These are phyloP conservation scores for Cercis canadensis DNA, from an alignment of 306 rosid genomes.

Conservation along the genomic window DNA sequence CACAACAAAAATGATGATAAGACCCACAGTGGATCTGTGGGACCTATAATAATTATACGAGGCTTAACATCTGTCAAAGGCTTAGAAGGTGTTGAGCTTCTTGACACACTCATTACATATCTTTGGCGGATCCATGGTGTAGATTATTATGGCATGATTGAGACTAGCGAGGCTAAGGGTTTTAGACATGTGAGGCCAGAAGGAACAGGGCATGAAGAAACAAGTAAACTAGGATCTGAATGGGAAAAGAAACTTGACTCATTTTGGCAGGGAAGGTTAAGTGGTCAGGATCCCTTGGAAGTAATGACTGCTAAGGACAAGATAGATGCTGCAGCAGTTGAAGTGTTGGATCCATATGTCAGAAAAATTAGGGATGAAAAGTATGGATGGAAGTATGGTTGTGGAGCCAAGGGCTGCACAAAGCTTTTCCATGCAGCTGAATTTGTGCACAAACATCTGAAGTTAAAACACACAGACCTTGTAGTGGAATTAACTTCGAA, in stretches of 20 bases:
- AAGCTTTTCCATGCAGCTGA: conserved; percentile 98
- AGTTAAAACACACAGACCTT: conserved; percentile 91
- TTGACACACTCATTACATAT: conserved; percentile 89
- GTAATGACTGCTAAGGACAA: conserved; percentile 94
- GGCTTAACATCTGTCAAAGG: conserved; percentile 94
- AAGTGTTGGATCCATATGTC: conserved; percentile 85
- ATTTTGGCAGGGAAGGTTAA: conserved; percentile 86
- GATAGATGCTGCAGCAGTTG: conserved; percentile 89
- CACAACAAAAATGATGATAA: conserved; percentile 74
- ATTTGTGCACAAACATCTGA: conserved; percentile 94
- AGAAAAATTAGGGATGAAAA: conserved; percentile 98
- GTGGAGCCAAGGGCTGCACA: conserved; percentile 99
- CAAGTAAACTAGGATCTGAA: conserved; percentile 68
- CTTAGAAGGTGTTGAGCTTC: conserved; percentile 88
- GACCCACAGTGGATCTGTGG: conserved; percentile 71
- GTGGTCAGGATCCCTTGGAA: conserved; percentile 93
- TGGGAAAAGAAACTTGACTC: conserved; percentile 92
- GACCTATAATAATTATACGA: conserved; percentile 80
- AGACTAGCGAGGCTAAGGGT: conserved; percentile 84
- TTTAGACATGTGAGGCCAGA: conserved; percentile 89
- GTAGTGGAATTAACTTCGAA: conserved; percentile 79
- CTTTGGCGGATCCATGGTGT: conserved; percentile 96
- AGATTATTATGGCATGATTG: conserved; percentile 96
- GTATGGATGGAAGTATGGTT: conserved; percentile 99
- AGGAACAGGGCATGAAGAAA: conserved; percentile 52